Percentiles rank a stretch among this genome's conserved stretches.
Conservation (phyloP, 164 flowering plant species). For the Stephania cephalantha region DNA sequence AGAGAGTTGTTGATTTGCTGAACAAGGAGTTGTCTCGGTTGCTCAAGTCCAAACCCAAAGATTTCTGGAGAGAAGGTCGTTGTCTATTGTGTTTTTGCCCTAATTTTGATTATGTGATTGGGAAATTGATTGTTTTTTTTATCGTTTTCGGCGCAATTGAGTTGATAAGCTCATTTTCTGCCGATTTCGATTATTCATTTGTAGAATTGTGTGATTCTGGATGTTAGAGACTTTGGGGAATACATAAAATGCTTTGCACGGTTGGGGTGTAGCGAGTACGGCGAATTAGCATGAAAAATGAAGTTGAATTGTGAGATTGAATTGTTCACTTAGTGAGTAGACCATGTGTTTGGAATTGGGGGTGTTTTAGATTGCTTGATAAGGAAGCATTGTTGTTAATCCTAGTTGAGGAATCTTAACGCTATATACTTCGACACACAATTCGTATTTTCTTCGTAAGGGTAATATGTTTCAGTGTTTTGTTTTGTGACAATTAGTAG, state of each 20-base stretch:
- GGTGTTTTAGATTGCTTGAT: neutral
- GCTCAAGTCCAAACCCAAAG: constrained; percentile 61
- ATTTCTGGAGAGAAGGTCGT: constrained; percentile 88
- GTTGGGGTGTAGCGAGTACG: neutral
- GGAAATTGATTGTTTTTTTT: neutral
- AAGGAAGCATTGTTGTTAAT: neutral
- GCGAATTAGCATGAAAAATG: neutral
- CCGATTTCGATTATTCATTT: too few relatives aligned
- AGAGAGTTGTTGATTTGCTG: constrained; percentile 78
- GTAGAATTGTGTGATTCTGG: neutral
- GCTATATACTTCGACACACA: too few relatives aligned
- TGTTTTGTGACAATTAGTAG: neutral
- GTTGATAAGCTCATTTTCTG: neutral
- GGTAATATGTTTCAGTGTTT: too few relatives aligned
- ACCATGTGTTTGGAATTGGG: neutral
- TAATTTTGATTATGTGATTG: neutral
- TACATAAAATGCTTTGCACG: neutral
- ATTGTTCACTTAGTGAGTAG: neutral
- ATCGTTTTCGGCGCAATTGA: neutral
- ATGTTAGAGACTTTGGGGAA: neutral
- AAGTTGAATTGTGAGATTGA: neutral
- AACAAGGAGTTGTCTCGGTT: constrained; percentile 67
- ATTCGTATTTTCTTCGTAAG: neutral
- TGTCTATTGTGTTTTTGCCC: neutral
- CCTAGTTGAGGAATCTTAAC: neutral